Percentiles rank a stretch among this genome's conserved stretches.
Conservation (phyloP, 2,329 filamentous ascomycete genomes). For the Aspergillus viridinutans region DNA sequence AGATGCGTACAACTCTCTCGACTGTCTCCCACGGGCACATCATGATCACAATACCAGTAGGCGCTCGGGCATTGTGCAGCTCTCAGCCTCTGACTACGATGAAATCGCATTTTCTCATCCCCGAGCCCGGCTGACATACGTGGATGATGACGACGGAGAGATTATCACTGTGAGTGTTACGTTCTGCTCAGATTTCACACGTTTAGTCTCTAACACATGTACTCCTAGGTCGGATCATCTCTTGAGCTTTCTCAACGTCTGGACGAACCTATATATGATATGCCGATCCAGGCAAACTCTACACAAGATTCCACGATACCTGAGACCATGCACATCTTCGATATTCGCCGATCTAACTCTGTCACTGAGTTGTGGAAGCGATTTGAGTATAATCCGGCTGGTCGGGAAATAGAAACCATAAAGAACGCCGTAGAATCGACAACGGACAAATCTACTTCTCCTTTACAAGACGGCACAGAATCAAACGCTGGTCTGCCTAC, state of each 20-base stretch:
- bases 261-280: constrained; percentile 34
- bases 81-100: constrained; percentile 43
- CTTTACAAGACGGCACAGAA: not conserved
- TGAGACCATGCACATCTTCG: constrained; percentile 43
- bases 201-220: constrained; percentile 10
- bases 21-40: not conserved
- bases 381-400: constrained; percentile 19
- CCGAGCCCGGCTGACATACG: constrained; percentile 40
- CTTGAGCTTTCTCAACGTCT: constrained; percentile 45
- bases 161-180: constrained; percentile 39
- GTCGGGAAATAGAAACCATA: not conserved
- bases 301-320: constrained; percentile 8
- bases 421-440: constrained; percentile 1
- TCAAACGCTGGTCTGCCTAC: constrained; percentile 8
- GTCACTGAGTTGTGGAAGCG: constrained; percentile 37
- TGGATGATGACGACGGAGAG: constrained; percentile 46
- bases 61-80: constrained; percentile 32
- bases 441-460: not conserved
- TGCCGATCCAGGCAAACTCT: constrained; percentile 5
- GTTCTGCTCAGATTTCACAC: not conserved
- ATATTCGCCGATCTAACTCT: constrained; percentile 40
- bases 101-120: constrained; percentile 38
- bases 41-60: not conserved
- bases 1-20: constrained; percentile 9
- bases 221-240: constrained; percentile 42